These are phyloP conservation scores for Lepidopterella palustris DNA, from an alignment of 495 filamentous ascomycete genomes.

Conservation along the genomic window DNA sequence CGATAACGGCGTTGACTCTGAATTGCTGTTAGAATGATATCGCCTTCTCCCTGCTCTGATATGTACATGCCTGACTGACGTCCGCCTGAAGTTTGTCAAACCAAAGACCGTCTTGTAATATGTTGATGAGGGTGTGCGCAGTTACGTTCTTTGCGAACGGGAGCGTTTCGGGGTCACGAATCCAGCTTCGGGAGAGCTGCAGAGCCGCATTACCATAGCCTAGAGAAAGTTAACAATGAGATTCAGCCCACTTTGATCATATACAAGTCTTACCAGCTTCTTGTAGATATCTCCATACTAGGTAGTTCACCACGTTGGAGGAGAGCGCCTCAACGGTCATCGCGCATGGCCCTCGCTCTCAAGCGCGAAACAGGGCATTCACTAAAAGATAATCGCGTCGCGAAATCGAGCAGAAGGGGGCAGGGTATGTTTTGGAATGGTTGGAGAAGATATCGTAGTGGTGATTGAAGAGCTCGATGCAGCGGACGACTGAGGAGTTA, in stretches of 20 bases:
- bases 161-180: slow-evolving; percentile 34
- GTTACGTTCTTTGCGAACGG: slow-evolving; percentile 37
- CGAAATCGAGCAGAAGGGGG: background rate
- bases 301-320: slow-evolving; percentile 93
- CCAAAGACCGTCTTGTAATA: slow-evolving; percentile 37
- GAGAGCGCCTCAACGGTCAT: slow-evolving; percentile 50
- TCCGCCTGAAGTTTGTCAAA: slow-evolving; percentile 32
- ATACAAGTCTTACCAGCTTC: slow-evolving; percentile 33
- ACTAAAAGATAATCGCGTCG: slow-evolving; percentile 5
- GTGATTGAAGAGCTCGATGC: background rate
- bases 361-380: slow-evolving; percentile 21
- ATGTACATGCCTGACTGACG: slow-evolving; percentile 10
- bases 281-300: slow-evolving; percentile 83
- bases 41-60: background rate
- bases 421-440: background rate
- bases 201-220: slow-evolving; percentile 29
- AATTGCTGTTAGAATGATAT: background rate
- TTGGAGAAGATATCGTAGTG: background rate
- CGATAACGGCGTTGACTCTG: slow-evolving; percentile 22
- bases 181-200: slow-evolving; percentile 34
- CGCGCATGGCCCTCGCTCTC: slow-evolving; percentile 23
- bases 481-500: background rate
- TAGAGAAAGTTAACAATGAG: slow-evolving; percentile 13
- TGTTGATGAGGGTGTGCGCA: slow-evolving; percentile 27
- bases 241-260: background rate